These are phyloP conservation scores for Astraeus odoratus DNA, from an alignment of 768 basidiomycete species.

Conservation along the genomic window DNA sequence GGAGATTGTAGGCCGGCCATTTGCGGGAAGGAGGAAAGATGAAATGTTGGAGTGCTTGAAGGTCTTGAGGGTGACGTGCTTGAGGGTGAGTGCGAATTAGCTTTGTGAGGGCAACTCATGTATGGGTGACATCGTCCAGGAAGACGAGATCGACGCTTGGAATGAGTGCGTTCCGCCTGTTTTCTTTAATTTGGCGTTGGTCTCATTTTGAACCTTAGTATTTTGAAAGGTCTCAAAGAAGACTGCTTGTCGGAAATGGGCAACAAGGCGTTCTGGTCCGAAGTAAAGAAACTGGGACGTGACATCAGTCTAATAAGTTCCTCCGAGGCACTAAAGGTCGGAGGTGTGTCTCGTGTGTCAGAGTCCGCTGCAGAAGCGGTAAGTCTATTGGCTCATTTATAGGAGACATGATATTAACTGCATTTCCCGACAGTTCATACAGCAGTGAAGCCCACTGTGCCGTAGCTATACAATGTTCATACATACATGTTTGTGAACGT, in stretches of 20 bases:
- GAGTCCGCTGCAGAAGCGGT: conserved; percentile 54
- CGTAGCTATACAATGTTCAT: no score
- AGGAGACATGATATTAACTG: neutral
- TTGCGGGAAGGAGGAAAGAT: conserved; percentile 55
- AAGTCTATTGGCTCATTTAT: conserved; percentile 12
- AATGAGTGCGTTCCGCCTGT: conserved; percentile 46
- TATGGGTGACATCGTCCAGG: conserved; percentile 33
- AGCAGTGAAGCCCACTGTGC: conserved; percentile 7
- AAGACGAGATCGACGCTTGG: conserved; percentile 82
- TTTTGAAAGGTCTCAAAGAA: conserved; percentile 50
- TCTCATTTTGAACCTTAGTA: conserved; percentile 33
- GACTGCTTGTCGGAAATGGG: conserved; percentile 50
- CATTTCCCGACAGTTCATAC: conserved; percentile 17
- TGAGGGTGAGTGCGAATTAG: conserved; percentile 41
- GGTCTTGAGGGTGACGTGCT: conserved; percentile 56
- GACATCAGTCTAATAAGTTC: conserved; percentile 54
- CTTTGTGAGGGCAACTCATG: neutral
- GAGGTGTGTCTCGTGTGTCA: conserved; percentile 49
- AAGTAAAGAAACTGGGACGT: conserved; percentile 44
- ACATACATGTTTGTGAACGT: no score
- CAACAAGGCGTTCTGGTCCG: conserved; percentile 63
- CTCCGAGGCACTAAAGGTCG: conserved; percentile 52
- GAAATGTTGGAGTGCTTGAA: conserved; percentile 74
- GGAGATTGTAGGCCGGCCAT: conserved; percentile 65
- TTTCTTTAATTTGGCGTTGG: neutral